Conservation (phyloP, 176 grass and related monocot species). For the Aegilops tauschii region DNA sequence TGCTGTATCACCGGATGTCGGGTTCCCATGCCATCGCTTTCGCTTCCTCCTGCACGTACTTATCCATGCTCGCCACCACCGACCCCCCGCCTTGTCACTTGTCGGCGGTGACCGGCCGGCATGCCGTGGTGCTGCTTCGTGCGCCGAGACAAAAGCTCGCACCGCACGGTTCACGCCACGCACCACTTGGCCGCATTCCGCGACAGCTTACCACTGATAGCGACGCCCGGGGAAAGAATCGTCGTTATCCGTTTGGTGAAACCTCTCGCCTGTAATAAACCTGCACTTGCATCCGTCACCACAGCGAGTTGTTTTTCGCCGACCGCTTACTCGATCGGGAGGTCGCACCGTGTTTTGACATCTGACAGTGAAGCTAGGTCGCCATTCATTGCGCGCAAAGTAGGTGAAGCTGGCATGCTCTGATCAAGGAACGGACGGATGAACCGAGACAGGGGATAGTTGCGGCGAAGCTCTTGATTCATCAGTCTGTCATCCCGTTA, state of each 20-base stretch:
- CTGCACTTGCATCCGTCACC: neutral
- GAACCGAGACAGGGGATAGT: neutral
- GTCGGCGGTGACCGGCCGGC: neutral
- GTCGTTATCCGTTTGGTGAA: conserved; percentile 2
- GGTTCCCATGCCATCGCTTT: neutral
- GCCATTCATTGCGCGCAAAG: neutral
- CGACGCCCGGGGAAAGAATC: neutral
- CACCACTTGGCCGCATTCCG: neutral
- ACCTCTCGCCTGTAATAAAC: neutral
- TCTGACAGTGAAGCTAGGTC: neutral
- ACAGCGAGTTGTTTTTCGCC: neutral
- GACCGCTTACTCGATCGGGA: neutral
- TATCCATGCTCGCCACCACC: neutral
- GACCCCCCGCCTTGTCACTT: neutral
- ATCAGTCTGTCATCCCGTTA: neutral
- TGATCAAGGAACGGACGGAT: neutral
- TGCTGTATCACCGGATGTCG: neutral
- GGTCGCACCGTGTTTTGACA: neutral
- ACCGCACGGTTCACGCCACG: neutral
- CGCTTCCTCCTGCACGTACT: neutral
- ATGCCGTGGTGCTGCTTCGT: neutral
- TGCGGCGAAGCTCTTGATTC: neutral
- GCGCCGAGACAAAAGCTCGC: neutral
- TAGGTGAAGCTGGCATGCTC: neutral
- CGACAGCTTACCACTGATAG: conserved; percentile 2